Base-by-base conservation (phyloP, 2,329 filamentous ascomycete species). In the Fusarium annulatum region DNA sequence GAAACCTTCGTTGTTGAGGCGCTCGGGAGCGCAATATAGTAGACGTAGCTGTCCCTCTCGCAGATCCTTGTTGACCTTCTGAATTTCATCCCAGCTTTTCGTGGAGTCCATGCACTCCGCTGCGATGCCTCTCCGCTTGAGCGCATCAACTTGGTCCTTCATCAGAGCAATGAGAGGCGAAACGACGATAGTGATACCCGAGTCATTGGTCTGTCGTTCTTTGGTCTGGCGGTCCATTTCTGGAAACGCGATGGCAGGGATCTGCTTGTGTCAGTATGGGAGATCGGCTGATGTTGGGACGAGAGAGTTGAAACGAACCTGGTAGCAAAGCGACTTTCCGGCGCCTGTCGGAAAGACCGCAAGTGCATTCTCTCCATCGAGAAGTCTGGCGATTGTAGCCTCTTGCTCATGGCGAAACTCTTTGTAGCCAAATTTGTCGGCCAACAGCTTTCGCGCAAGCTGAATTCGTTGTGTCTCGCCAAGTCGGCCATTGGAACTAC, bases 1-100 rank as follows among this genome's bases (percentile, higher is more conserved):
- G 55, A 91, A 91, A 0, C 85, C 86, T 73, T 91, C 88, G 63
- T 91, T 91, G 74, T 90, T 91, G 16, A 91, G 81, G 11, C 88
- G 83, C 77, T 91, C 89, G 0, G 89, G 89, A 0, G 89, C 87
- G 59, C 88, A 89, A 68, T 90, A 91, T 7, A 91, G 79, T 5
- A 91, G 76, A 7, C 87, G 86, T 12, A 91, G 76, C 18, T 83
- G 79, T 1, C 87, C 88, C 42, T 83, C 80, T 21, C 84, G 81
- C 59, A 87, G 78, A 23, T 77, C 78, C 15, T 77, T 72, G 42
- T 80, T 82, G 56, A 83, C 83, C 2, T 77, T 59, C 49, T 83
- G 81, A 15, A 86, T 77, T 58, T 87, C 82, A 8, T 88, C 84
- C 61, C 83, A 84, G 0, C 84, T 84, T 72, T 89, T 90, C 9